Evolutionary conservation across 2,329 filamentous ascomycete species (phyloP), one percentile per base, ranked within the genome.

Genomic region (Botrytis aclada): DNA sequence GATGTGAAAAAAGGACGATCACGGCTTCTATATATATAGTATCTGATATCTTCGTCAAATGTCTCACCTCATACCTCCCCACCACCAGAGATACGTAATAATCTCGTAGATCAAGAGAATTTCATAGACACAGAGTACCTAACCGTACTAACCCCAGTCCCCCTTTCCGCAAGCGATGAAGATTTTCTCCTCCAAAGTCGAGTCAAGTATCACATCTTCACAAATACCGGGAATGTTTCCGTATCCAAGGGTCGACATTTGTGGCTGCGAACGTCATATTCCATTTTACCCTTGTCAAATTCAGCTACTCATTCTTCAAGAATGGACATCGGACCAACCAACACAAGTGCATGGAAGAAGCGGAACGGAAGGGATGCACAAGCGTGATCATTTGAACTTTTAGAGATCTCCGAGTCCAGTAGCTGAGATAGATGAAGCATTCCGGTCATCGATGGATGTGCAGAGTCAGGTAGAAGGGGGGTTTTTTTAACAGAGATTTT

Each of bases 81-180:
- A 51, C 47, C 10, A 14, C 3, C 47, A n/a, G 25, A 64, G 12
- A 34, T 18, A 37, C 7, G 45, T 51, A 51, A 66, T 51, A 9
- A 54, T 29, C 51, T 29, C 51, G 51, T 54, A 29, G 51, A n/a
- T 29, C 51, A 54, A 54, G 51, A 54, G 47, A 51, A 9, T 25
- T 18, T 37, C 20, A 4, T n/a, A 37, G 32, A n/a, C 22, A 66
- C n/a, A 25, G 5, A 32, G 18, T 22, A 25, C 16, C 29, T 29
- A 32, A 56, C 8, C 58, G 22, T 37, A 14, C 20, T 25, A 16
- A 37, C 25, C 58, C 43, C 34, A 25, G 62, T 41, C 47, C 64
- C 63, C 64, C 18, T 67, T 67, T 67, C 34, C 47, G 25, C 45
- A 67, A 67, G 64, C 64, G 64, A 67, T 67, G 16, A 51, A 54